Base-by-base conservation (phyloP, 2,329 filamentous ascomycete genomes). In the Cytospora chrysosperma region DNA sequence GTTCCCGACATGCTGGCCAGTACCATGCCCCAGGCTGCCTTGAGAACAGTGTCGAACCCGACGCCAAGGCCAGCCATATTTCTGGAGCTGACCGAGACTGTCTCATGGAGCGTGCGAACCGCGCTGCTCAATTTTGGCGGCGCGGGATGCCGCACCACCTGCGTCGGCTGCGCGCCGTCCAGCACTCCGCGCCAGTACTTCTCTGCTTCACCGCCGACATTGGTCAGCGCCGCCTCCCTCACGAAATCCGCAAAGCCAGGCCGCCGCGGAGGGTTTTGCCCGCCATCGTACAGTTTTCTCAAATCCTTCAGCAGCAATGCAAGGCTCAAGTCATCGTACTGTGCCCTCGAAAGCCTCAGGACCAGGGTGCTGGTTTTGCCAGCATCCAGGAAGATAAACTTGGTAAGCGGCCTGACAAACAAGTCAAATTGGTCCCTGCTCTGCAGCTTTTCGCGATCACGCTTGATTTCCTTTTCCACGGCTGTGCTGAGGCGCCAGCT, bases 1-100 rank as follows among this genome's bases (percentile, higher is more conserved):
- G 71, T 75, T 0, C 76, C 79, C 0, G 82, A 79, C 12, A 85
- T 72, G 27, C 77, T 81, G 0, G 82, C 80, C 8, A 88, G 76
- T 0, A 82, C 78, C 64, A 83, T 78, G 0, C 83, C 80, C 84
- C 85, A 88, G 0, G 84, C 84, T 0, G 82, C 79, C 70, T 85
- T 85, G 37, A 87, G 75, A 3, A 87, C 77, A 0, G 81, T 80
- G 63, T 83, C 81, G 43, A 82, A 81, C 0, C 77, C 75, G 63
- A 84, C 76, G 10, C 77, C 79, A 4, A 82, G 72, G 40, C 77
- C 58, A 12, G 61, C 61, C 64, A 66, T 77, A 9, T 75, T 68
- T 4, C 81, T 70, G 12, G 78, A 75, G 8, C 75, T 76, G 1
- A 81, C 70, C 0, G 77, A 68, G 21, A 81, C 75, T 24, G 75